These are phyloP conservation scores for Platanus orientalis DNA, from an alignment of 164 flowering plant genomes.

Conservation along the genomic window DNA sequence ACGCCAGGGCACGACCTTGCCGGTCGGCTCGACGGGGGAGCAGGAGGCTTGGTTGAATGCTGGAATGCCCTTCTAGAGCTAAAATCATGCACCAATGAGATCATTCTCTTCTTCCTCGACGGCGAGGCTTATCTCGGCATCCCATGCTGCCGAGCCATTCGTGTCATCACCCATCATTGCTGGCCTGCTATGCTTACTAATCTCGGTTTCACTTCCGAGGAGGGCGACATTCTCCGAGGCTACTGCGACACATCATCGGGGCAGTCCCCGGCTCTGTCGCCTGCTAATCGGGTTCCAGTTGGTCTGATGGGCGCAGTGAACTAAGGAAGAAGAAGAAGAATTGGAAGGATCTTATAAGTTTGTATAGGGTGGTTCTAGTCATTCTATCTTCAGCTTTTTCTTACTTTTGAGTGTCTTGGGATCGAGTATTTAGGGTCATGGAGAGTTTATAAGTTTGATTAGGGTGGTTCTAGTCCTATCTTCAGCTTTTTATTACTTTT, in stretches of 20 bases:
- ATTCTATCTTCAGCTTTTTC: too few relatives aligned
- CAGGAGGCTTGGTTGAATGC: constrained; percentile 10
- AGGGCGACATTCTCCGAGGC: constrained; percentile 29
- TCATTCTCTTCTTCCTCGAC: constrained; percentile 32
- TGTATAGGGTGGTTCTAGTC: too few relatives aligned
- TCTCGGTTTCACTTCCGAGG: constrained; percentile 31
- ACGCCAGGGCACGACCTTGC: constrained; percentile 1
- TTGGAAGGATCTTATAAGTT: too few relatives aligned
- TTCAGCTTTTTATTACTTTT: too few relatives aligned
- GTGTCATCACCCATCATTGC: constrained; percentile 22
- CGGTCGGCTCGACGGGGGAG: constrained; percentile 1
- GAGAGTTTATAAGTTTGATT: too few relatives aligned
- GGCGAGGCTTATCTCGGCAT: constrained; percentile 30
- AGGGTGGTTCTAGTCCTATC: too few relatives aligned
- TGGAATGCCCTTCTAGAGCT: constrained; percentile 26
- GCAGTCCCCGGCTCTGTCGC: too few relatives aligned
- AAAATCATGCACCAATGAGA: constrained; percentile 28
- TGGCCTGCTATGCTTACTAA: constrained; percentile 38
- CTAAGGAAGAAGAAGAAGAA: too few relatives aligned
- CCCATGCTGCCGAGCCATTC: constrained; percentile 29
- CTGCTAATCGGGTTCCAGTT: too few relatives aligned
- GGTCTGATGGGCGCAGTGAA: too few relatives aligned
- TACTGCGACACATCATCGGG: constrained; percentile 24
- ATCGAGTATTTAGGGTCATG: too few relatives aligned
- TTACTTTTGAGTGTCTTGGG: too few relatives aligned